These are phyloP conservation scores for Amanita brunnescens DNA, from an alignment of 768 basidiomycete species.

Conservation along the genomic window DNA sequence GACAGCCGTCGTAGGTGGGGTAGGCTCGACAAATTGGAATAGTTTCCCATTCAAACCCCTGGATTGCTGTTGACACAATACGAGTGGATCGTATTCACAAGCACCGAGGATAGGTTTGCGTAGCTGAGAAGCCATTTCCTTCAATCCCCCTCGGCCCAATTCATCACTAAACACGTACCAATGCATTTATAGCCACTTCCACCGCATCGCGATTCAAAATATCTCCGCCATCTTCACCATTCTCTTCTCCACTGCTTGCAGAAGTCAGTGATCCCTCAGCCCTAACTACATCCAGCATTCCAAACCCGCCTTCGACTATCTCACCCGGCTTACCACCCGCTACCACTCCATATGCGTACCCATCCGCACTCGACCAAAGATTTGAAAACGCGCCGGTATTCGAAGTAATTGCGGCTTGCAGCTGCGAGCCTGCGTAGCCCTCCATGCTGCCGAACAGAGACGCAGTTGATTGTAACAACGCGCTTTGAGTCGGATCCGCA, in stretches of 20 bases:
- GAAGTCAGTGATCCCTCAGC: conserved; percentile 48
- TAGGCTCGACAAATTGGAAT: conserved; percentile 41
- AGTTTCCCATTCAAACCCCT: conserved; percentile 31
- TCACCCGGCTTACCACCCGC: conserved; percentile 4
- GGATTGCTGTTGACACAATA: conserved; percentile 47
- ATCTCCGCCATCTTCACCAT: conserved; percentile 27
- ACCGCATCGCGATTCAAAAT: conserved; percentile 69
- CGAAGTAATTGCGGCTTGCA: conserved; percentile 89
- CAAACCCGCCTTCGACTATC: conserved; percentile 5
- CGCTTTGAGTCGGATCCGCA: conserved; percentile 74
- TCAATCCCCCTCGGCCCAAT: background rate
- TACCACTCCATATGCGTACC: conserved; percentile 74
- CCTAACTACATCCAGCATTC: conserved; percentile 2
- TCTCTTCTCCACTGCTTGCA: conserved; percentile 25
- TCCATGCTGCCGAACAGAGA: conserved; percentile 83
- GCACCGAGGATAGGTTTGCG: conserved; percentile 75
- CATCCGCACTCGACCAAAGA: conserved; percentile 83
- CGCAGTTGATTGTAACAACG: conserved; percentile 73
- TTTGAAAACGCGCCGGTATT: conserved; percentile 75
- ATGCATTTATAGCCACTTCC: conserved; percentile 67
- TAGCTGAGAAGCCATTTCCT: conserved; percentile 32
- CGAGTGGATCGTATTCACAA: conserved; percentile 79
- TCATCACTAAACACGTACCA: conserved; percentile 41
- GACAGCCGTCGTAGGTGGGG: conserved; percentile 72
- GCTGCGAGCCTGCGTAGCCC: conserved; percentile 68